Evolutionary conservation across 306 rosid species (phyloP).

Genomic region (Prunus campanulata): DNA sequence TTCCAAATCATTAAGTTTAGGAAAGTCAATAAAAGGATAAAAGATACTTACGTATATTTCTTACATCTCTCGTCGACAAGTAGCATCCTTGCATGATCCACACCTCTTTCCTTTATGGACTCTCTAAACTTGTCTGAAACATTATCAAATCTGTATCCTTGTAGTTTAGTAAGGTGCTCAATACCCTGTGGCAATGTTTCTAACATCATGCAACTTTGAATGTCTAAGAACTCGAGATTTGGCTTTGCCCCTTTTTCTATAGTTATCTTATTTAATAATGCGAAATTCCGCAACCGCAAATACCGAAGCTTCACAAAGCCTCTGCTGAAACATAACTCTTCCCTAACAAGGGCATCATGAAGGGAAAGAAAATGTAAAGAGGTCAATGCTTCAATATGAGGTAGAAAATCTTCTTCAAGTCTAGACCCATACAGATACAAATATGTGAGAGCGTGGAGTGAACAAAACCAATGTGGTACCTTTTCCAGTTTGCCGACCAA

Average conservation of each 20-base stretch:
- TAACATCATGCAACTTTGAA: not conserved
- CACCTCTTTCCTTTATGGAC: not conserved
- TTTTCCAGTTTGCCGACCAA: constrained; percentile 6
- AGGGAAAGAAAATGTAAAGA: not conserved
- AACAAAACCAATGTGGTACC: not conserved
- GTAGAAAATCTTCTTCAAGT: not conserved
- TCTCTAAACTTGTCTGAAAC: not conserved
- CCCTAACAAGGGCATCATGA: not conserved
- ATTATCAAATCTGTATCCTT: not conserved
- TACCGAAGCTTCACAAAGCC: constrained; percentile 5
- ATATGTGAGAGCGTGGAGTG: not conserved
- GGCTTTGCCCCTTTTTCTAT: constrained; percentile 12
- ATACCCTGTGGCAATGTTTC: constrained; percentile 1
- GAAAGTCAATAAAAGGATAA: not conserved
- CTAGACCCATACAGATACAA: not conserved
- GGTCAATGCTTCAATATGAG: not conserved
- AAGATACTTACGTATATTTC: no score
- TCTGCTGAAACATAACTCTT: not conserved
- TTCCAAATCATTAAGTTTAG: no score
- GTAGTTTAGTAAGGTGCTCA: constrained; percentile 1
- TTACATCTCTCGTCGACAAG: not conserved
- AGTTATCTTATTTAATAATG: not conserved
- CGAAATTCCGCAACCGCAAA: not conserved
- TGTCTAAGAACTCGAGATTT: not conserved
- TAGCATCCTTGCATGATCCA: not conserved